A percentile compares a stretch with the other conserved stretches of the same genome.
Evolutionary conservation across 257 asterid species (phyloP).

Genomic region (Nicotiana knightiana): DNA sequence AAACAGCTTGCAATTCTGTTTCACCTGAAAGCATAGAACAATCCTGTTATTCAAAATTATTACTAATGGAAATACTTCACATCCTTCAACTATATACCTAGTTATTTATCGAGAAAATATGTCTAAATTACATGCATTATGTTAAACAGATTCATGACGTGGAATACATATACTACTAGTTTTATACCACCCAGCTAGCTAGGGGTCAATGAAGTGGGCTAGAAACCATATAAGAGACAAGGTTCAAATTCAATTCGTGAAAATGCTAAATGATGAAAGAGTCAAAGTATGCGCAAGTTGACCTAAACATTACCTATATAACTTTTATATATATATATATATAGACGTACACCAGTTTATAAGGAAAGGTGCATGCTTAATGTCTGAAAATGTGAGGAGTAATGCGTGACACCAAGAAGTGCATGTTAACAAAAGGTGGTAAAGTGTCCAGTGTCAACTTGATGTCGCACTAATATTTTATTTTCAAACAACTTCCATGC

Average conservation of each 20-base stretch:
- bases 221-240: neutral
- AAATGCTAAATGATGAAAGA: neutral
- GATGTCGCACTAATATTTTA: constrained; percentile 8
- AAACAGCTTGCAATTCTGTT: constrained; percentile 44
- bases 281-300: too few species aligned
- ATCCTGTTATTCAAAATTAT: neutral
- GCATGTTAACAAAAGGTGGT: neutral
- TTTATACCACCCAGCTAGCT: neutral
- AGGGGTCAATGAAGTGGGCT: neutral
- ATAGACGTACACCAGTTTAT: neutral
- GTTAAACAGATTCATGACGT: neutral
- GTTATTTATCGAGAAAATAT: neutral
- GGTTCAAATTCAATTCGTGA: neutral
- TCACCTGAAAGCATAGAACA: constrained; percentile 44
- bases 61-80: neutral
- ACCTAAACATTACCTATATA: too few species aligned
- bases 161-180: neutral
- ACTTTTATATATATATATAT: too few species aligned
- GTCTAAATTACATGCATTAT: neutral
- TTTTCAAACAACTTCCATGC: neutral
- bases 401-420: constrained; percentile 8
- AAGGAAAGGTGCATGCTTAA: neutral
- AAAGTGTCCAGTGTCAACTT: neutral
- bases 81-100: neutral
- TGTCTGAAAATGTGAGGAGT: neutral